phyloP scores from a whole-genome alignment of 306 rosid genomes.

The Vigna hirtella region DNA sequence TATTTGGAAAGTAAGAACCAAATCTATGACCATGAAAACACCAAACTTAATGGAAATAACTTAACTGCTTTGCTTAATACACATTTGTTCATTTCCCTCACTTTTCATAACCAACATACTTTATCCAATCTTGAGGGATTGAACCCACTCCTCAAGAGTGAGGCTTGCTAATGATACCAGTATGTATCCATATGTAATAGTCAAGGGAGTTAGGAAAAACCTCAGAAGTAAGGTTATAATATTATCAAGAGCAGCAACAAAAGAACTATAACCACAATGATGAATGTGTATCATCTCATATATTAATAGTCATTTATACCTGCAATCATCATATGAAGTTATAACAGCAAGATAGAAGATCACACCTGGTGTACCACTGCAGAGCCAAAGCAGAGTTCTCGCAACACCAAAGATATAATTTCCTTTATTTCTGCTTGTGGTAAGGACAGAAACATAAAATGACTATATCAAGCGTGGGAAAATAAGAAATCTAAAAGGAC shows the following conservation, averaged over 20 bases:
- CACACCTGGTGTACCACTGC: constrained; percentile 98
- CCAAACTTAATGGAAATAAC: not conserved
- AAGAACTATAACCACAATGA: not conserved
- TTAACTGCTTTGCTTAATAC: constrained; percentile 2
- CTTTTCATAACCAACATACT: constrained; percentile 13
- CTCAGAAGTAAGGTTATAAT: constrained; percentile 5
- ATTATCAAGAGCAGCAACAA: constrained; percentile 17
- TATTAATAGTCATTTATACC: not conserved
- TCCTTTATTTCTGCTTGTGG: constrained; percentile 83
- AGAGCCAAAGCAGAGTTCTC: constrained; percentile 78
- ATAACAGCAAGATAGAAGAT: constrained; percentile 22
- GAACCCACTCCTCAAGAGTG: constrained; percentile 17
- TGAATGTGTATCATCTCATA: constrained; percentile 12
- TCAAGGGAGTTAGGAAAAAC: constrained; percentile 22
- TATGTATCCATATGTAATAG: constrained; percentile 11
- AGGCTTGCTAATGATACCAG: constrained; percentile 8
- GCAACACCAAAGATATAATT: constrained; percentile 70
- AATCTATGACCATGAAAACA: not conserved
- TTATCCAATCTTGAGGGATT: constrained; percentile 25
- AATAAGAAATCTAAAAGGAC: constrained; percentile 20
- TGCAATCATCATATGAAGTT: constrained; percentile 22
- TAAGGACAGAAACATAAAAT: constrained; percentile 46
- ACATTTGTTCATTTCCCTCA: constrained; percentile 20
- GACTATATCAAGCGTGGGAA: constrained; percentile 27
- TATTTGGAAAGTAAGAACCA: constrained; percentile 6